Conservation (phyloP, 345 rosid genomes). For the Gynandropsis gynandra region DNA sequence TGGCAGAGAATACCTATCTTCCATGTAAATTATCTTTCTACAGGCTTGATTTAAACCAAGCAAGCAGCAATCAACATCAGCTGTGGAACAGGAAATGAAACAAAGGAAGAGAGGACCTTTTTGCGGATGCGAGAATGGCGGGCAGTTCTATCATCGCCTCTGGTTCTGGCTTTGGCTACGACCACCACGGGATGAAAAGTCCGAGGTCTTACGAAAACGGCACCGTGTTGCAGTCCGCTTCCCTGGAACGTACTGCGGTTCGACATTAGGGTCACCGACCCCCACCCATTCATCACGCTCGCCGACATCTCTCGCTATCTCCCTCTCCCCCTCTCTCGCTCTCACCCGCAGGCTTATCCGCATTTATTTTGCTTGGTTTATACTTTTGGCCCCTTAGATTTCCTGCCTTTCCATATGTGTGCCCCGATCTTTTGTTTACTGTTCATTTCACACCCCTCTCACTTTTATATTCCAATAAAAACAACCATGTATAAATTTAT, state of each 20-base stretch:
- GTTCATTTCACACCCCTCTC: too few species aligned
- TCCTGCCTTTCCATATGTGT: too few species aligned
- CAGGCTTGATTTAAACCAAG: too few species aligned
- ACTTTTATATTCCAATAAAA: too few species aligned
- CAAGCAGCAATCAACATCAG: too few species aligned
- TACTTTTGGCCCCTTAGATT: too few species aligned
- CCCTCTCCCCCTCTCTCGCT: background rate
- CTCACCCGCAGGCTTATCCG: too few species aligned
- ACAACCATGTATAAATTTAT: too few species aligned
- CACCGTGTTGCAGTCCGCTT: constrained; percentile 25
- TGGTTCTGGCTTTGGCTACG: constrained; percentile 60
- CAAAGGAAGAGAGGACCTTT: constrained; percentile 47
- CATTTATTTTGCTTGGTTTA: background rate
- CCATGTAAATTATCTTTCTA: too few species aligned
- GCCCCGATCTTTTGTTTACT: too few species aligned
- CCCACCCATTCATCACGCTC: constrained; percentile 31
- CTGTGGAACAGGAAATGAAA: background rate
- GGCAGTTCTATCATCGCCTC: constrained; percentile 65
- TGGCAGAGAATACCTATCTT: too few species aligned
- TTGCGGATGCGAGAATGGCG: constrained; percentile 88
- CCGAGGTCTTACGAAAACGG: constrained; percentile 24
- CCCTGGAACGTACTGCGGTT: constrained; percentile 28
- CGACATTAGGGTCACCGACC: constrained; percentile 17
- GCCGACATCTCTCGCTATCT: constrained; percentile 11
- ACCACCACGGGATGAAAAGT: constrained; percentile 30